Percentiles rank a stretch among this genome's conserved stretches.
Conservation (phyloP, 805 yeast species). For the Saccharomycopsis capsularis region DNA sequence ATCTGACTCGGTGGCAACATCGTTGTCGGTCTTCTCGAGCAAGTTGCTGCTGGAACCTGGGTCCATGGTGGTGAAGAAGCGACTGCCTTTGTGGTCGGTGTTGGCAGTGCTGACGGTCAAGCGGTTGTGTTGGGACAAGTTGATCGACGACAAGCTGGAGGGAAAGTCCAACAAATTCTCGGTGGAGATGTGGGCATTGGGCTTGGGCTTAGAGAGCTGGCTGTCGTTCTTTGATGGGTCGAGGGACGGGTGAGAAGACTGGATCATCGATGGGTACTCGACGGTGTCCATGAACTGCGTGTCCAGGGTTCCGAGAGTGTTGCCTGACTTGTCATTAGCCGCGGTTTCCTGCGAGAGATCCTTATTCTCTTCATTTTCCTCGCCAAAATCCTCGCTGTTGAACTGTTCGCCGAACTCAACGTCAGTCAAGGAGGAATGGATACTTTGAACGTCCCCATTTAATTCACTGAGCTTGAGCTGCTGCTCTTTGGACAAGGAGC, state of each 20-base stretch:
- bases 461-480: neutral
- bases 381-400: neutral
- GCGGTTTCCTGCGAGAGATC: neutral
- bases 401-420: slow-evolving; percentile 15
- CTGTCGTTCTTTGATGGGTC: neutral
- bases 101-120: neutral
- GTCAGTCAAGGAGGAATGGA: slow-evolving; percentile 4
- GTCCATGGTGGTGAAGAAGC: neutral
- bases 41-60: neutral
- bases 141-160: slow-evolving; percentile 10
- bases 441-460: neutral
- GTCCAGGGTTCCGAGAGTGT: slow-evolving; percentile 11
- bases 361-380: no score
- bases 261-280: neutral
- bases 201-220: neutral
- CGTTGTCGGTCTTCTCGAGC: neutral
- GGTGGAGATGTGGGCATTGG: slow-evolving; percentile 3
- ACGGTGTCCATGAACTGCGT: slow-evolving; percentile 10
- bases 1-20: neutral
- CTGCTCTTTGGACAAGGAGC: neutral
- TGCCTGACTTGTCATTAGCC: neutral
- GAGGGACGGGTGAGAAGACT: neutral
- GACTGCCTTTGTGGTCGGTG: neutral
- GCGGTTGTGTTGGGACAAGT: neutral
- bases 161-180: slow-evolving; percentile 13